Percentiles rank a stretch among this genome's conserved stretches.
Evolutionary conservation across 1,284 basidiomycete genomes (phyloP).

Genomic region (Termitomyces sp.): DNA sequence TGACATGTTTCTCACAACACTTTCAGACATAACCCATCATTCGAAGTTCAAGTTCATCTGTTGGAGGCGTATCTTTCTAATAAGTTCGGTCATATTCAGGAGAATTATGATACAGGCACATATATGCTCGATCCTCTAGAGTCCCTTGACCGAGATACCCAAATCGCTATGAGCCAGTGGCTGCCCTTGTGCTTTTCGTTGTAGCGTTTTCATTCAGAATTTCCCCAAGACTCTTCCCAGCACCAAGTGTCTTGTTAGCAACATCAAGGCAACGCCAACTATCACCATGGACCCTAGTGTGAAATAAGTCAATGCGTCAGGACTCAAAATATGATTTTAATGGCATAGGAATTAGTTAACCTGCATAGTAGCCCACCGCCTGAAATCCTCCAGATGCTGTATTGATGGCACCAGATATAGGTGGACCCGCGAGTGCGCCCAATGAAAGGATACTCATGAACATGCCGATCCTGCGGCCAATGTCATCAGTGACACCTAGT

Average conservation of each 20-base stretch:
- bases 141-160: not conserved
- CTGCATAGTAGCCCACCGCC: constrained; percentile 59
- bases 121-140: not conserved
- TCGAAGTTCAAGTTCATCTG: not conserved
- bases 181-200: not conserved
- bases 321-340: not conserved
- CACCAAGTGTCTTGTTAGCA: constrained; percentile 30
- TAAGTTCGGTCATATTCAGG: not conserved
- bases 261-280: constrained; percentile 33
- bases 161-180: not conserved
- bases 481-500: constrained; percentile 53
- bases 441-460: constrained; percentile 41
- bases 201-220: constrained; percentile 21
- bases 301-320: not conserved
- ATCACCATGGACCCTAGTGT: constrained; percentile 32
- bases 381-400: constrained; percentile 43
- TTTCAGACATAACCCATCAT: not conserved
- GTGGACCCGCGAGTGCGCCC: constrained; percentile 49
- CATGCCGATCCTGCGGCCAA: constrained; percentile 62
- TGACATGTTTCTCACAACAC: not conserved
- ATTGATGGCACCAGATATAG: constrained; percentile 62
- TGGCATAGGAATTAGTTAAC: constrained; percentile 22
- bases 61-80: not conserved
- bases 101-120: not conserved
- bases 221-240: constrained; percentile 31